Base-by-base conservation (phyloP, 73 alveolate genomes). In the Tetrahymena borealis region DNA sequence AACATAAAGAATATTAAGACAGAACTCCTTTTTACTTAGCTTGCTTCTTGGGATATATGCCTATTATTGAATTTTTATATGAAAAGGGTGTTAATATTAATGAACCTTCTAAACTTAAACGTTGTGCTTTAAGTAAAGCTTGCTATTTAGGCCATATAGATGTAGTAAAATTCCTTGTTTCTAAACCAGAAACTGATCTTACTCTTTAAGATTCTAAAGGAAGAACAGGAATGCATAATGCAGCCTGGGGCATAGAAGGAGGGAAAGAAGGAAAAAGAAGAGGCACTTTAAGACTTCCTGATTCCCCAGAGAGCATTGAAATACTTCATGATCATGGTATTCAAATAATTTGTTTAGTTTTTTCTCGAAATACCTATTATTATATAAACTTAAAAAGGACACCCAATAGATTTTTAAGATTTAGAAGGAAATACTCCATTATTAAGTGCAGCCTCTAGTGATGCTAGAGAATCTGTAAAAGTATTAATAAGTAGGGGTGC, bases 21-120 rank as follows among this genome's bases (percentile, higher is more conserved):
- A 93, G 95, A 85, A 93, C 95, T 31, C 95, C 95, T 79, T 93
- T 93, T 85, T 93, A 93, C 43, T 93, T 79, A 33, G 95, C 95
- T 39, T 93, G 95, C 33, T 93, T 92, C 33, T 39, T 79, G 33
- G 95, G 95, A 8, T 16, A 93, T 28, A 78, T 93, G 40, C 79
- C 38, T 85, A 90, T 85, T 20, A 93, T 93, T 39, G 78, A 90
- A 41, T 93, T 24, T 13, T 38, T 93, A 33, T 36, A 79, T n/a
- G 78, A 38, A 39, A 38, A n/a, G 32, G 95, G 95, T 9, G 95
- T 90, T 0, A 93, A 93, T 93, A 85, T 93, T 39, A 93, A 93
- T 85, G 95, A 91, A 16, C 90, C 78, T 32, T 79, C 93, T 3
- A 90, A 78, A 33, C 78, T 93, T 28, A 92, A 92, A 39, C 90